Conservation (phyloP, 352 stramenopile species). For the Pythium aristosporum region DNA sequence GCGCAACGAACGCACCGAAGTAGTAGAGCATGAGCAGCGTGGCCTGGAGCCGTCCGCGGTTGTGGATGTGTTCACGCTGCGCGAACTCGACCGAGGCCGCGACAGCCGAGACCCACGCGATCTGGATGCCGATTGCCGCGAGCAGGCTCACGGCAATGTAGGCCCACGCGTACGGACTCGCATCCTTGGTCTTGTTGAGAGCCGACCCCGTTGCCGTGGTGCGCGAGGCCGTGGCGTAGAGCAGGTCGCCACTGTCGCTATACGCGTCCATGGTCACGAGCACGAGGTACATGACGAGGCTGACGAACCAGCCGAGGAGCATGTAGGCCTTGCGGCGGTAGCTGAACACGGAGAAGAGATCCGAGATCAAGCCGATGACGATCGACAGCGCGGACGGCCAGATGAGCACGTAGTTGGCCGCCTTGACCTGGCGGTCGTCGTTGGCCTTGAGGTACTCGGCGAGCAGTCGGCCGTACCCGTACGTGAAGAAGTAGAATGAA, state of each 20-base stretch:
- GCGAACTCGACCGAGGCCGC: slow-evolving; percentile 26
- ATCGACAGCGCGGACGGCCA: slow-evolving; percentile 65
- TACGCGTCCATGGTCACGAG: slow-evolving; percentile 21
- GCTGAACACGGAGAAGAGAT: slow-evolving; percentile 61
- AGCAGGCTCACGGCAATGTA: slow-evolving; percentile 24
- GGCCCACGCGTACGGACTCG: slow-evolving; percentile 10
- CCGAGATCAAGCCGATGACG: slow-evolving; percentile 63
- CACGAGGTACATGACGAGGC: slow-evolving; percentile 19
- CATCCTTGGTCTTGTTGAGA: not conserved
- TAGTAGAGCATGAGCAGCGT: slow-evolving; percentile 24
- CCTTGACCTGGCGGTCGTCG: slow-evolving; percentile 14
- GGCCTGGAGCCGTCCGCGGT: slow-evolving; percentile 25
- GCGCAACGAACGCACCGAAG: slow-evolving; percentile 8
- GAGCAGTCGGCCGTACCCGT: slow-evolving; percentile 23
- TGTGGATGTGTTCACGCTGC: slow-evolving; percentile 27
- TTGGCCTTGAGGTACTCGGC: slow-evolving; percentile 23
- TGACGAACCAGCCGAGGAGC: slow-evolving; percentile 43
- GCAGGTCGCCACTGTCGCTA: slow-evolving; percentile 9
- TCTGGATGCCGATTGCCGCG: slow-evolving; percentile 16
- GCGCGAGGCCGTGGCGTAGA: slow-evolving; percentile 2
- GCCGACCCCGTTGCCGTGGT: not conserved
- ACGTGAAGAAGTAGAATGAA: slow-evolving; percentile 24
- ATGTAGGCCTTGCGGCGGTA: slow-evolving; percentile 84
- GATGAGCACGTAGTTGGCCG: slow-evolving; percentile 33
- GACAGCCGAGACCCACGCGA: slow-evolving; percentile 22